Percentiles rank a stretch among this genome's conserved stretches.
These are phyloP conservation scores for Auxenochlorella pyrenoidosa DNA, from an alignment of 139 green algal genomes.

Conservation along the genomic window DNA sequence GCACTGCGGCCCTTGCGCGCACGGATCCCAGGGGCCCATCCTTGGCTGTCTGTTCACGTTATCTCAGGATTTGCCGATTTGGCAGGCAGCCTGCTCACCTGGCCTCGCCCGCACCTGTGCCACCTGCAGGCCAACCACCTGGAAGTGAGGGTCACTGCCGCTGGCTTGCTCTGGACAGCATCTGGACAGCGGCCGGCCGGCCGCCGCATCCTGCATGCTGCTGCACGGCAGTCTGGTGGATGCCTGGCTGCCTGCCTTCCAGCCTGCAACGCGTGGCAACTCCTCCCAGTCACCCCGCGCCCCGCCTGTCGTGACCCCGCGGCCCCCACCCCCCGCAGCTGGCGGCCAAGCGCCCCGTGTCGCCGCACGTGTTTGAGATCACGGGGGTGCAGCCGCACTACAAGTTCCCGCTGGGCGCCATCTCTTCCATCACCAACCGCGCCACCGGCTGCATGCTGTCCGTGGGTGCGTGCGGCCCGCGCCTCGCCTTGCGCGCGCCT, in stretches of 20 bases:
- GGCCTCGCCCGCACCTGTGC: too few species aligned
- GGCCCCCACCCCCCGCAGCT: conserved; percentile 60
- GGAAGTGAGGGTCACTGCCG: too few species aligned
- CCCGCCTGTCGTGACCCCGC: neutral
- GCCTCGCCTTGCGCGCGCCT: neutral
- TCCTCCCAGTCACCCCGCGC: neutral
- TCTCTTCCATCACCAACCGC: conserved; percentile 92
- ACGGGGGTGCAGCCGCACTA: conserved; percentile 84
- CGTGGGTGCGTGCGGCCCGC: neutral
- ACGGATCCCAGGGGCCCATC: too few species aligned
- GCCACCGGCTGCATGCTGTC: conserved; percentile 80
- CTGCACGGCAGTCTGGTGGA: neutral
- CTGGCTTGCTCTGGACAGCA: too few species aligned
- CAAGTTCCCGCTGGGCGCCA: conserved; percentile 87
- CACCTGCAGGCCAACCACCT: too few species aligned
- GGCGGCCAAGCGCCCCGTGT: conserved; percentile 88
- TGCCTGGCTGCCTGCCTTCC: neutral
- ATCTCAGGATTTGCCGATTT: too few species aligned
- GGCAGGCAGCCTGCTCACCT: too few species aligned
- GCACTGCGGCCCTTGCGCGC: too few species aligned
- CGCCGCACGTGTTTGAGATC: conserved; percentile 92
- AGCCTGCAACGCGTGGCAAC: neutral
- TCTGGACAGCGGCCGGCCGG: too few species aligned
- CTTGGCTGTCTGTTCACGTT: too few species aligned
- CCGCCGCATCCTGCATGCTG: too few species aligned